Evolutionary conservation across 129 eudicot species (phyloP).

Genomic region (Helianthus tuberosus): DNA sequence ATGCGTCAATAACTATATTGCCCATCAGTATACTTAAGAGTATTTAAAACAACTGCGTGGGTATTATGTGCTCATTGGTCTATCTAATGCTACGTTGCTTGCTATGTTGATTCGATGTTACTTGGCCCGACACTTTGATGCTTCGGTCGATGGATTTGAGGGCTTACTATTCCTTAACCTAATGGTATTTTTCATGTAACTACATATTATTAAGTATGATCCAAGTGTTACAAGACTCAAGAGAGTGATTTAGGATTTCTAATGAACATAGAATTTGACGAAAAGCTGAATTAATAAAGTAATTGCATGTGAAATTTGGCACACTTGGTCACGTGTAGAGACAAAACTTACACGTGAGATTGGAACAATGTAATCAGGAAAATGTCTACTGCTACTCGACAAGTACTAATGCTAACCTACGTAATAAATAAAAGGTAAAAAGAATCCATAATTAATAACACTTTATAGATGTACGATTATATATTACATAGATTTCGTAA

Average conservation of each 20-base stretch:
- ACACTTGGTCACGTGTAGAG: constrained; percentile 39
- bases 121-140: too few relatives aligned
- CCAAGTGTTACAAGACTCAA: neutral
- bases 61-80: too few relatives aligned
- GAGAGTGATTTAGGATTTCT: neutral
- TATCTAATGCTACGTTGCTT: too few relatives aligned
- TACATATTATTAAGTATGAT: neutral
- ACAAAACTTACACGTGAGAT: constrained; percentile 42
- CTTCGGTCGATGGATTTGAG: too few relatives aligned
- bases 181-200: neutral
- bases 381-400: constrained; percentile 41
- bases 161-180: neutral
- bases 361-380: constrained; percentile 38
- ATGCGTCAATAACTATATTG: too few relatives aligned
- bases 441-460: constrained; percentile 18
- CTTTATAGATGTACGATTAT: constrained; percentile 13
- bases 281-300: constrained; percentile 18
- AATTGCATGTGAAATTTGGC: constrained; percentile 37
- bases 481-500: neutral
- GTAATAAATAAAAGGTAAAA: constrained; percentile 14
- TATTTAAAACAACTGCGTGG: too few relatives aligned
- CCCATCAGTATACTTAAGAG: too few relatives aligned
- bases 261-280: constrained; percentile 8
- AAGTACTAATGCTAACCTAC: constrained; percentile 29
- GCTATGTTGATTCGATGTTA: too few relatives aligned